Percentiles rank a stretch among this genome's conserved stretches.
These are phyloP conservation scores for Ceratocystis alfenasii DNA, from an alignment of 2,329 filamentous ascomycete species.

Conservation along the genomic window DNA sequence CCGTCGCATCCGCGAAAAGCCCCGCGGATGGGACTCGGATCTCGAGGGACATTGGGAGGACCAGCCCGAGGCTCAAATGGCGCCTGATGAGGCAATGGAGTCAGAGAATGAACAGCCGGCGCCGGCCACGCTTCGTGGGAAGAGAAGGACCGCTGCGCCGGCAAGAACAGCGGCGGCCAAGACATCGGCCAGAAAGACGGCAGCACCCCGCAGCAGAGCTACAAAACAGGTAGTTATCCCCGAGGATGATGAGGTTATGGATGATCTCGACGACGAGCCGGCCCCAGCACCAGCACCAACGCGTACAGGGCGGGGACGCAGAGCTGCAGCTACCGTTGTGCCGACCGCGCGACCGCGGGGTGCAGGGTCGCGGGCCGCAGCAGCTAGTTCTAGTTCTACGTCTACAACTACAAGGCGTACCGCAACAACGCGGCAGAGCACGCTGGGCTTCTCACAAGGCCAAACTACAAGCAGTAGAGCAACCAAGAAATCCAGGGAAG, in stretches of 20 bases:
- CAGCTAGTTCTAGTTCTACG: constrained; percentile 23
- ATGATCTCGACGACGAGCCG: constrained; percentile 37
- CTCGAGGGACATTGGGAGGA: constrained; percentile 78
- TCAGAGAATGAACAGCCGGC: constrained; percentile 28
- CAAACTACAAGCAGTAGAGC: not conserved
- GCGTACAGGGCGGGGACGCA: not conserved
- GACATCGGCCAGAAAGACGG: constrained; percentile 35
- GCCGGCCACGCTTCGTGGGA: not conserved
- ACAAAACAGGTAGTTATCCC: constrained; percentile 31
- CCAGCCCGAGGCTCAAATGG: constrained; percentile 47
- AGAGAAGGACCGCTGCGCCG: constrained; percentile 13
- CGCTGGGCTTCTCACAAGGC: constrained; percentile 39
- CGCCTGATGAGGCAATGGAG: constrained; percentile 38
- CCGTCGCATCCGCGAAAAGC: constrained; percentile 43
- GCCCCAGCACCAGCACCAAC: constrained; percentile 28
- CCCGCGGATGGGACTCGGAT: constrained; percentile 77
- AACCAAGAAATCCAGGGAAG: constrained; percentile 35
- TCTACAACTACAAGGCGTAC: constrained; percentile 24
- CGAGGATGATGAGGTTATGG: constrained; percentile 39
- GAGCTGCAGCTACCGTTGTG: not conserved
- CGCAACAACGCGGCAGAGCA: constrained; percentile 36
- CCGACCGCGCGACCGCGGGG: constrained; percentile 22
- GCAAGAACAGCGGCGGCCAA: constrained; percentile 31
- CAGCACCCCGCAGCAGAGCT: constrained; percentile 29
- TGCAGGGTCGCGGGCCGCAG: constrained; percentile 12